Evolutionary conservation across 2,329 filamentous ascomycete species (phyloP), one percentile per base, ranked within the genome.

Genomic region (Elsinoe fawcettii): DNA sequence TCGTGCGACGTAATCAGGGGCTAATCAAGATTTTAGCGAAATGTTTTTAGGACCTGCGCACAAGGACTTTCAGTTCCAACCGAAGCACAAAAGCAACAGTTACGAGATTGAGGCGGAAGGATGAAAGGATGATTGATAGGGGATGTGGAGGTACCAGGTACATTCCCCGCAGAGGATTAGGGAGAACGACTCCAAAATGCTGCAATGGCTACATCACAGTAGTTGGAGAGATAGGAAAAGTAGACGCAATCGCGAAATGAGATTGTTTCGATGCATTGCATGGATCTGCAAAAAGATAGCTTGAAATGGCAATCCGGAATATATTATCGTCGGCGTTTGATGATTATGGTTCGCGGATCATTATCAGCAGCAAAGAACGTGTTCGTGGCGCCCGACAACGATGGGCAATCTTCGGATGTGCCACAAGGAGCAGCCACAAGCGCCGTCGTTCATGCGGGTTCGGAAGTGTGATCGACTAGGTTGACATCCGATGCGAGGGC

Each of bases 31-130:
- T 36, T 12, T 37, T 51, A 96, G 92, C 71, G 93, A 99, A 70
- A 97, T 99, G 90, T 99, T 95, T 77, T 80, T 99, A 16, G 93
- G 93, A 6, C 90, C 90, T 46, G 88, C 90, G 5, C 89, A 95
- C 64, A 84, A 88, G 37, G 86, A 88, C 65, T 99, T 97, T 79
- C 85, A 87, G 63, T 99, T 97, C 74, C 84, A 92, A 74, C 93
- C 93, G 2, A 99, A 99, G 78, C 93, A 99, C 77, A 97, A 96
- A 77, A 93, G 89, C 47, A 95, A 95, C 69, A 82, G 85, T 55
- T 96, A 96, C 68, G 87, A 91, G 65, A 84, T 87, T 51, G 89
- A 90, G 71, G 86, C 84, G 1, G 85, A 89, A 67, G 86, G 86
- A 9, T 67, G 51, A 61, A 46, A n/a, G 37, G 41, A 51, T 16